Evolutionary conservation across 306 rosid species (phyloP).

Genomic region (Coriaria nepalensis): DNA sequence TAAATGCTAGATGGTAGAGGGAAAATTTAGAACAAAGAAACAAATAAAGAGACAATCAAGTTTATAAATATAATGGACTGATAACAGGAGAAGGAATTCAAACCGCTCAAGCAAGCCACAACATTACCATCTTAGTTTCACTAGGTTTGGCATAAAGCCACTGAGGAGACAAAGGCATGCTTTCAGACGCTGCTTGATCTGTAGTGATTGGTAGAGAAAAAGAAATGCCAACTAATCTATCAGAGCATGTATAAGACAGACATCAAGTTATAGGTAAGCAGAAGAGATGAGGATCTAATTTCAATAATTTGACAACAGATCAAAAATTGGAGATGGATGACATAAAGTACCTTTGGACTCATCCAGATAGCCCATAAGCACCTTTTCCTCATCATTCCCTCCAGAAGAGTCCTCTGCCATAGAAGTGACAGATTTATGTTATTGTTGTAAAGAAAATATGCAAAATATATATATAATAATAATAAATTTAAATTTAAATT

Average conservation of each 20-base stretch:
- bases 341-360: conserved; percentile 32
- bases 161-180: conserved; percentile 52
- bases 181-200: conserved; percentile 34
- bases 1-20: no score
- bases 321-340: no score
- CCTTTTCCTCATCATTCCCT: conserved; percentile 30
- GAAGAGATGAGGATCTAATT: background rate
- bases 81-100: background rate
- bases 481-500: no score
- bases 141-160: conserved; percentile 54
- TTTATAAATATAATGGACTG: background rate
- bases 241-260: background rate
- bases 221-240: background rate
- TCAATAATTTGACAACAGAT: background rate
- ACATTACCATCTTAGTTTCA: conserved; percentile 42
- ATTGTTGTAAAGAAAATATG: conserved; percentile 1
- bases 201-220: conserved; percentile 14
- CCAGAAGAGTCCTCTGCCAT: conserved; percentile 24
- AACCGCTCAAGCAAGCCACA: background rate
- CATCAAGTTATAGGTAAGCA: background rate
- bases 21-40: no score
- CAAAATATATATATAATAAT: background rate
- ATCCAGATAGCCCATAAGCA: conserved; percentile 24
- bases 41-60: background rate
- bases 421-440: conserved; percentile 1